phyloP scores from a whole-genome alignment of 2,329 filamentous ascomycete species.

The Kalmusia sp. region DNA sequence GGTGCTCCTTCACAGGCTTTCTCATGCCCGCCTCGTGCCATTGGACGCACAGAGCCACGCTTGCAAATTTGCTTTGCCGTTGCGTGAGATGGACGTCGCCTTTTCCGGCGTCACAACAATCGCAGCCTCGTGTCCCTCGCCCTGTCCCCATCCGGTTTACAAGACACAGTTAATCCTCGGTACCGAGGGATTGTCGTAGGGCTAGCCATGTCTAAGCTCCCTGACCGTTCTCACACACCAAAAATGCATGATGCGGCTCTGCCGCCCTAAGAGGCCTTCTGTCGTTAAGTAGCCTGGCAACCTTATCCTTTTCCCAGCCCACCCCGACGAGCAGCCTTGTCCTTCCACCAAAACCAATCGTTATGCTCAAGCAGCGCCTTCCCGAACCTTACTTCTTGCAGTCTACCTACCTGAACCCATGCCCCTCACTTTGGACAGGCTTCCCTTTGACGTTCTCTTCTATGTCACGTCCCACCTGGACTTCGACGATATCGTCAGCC shows the following conservation, averaged over 20 bases:
- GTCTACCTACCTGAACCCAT: constrained; percentile 22
- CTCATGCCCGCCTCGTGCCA: neutral
- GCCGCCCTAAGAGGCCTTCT: no score
- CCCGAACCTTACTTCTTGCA: neutral
- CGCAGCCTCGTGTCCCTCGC: constrained; percentile 2
- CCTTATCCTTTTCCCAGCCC: neutral
- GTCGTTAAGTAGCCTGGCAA: neutral
- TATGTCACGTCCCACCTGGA: constrained; percentile 63
- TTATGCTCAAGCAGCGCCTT: neutral
- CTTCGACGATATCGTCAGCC: constrained; percentile 64
- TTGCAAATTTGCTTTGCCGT: neutral
- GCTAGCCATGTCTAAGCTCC: neutral
- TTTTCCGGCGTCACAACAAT: neutral
- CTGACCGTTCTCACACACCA: no score
- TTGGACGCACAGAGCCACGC: neutral
- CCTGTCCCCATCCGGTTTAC: neutral
- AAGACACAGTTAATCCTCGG: neutral
- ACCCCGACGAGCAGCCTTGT: neutral
- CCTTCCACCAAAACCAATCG: neutral
- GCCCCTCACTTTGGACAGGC: constrained; percentile 46
- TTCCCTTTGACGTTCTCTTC: constrained; percentile 72
- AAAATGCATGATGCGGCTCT: constrained; percentile 2
- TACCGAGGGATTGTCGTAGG: neutral
- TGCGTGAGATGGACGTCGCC: neutral
- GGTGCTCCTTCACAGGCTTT: neutral